Conservation (phyloP, 2,329 filamentous ascomycete genomes). For the Alternaria ethzedia region DNA sequence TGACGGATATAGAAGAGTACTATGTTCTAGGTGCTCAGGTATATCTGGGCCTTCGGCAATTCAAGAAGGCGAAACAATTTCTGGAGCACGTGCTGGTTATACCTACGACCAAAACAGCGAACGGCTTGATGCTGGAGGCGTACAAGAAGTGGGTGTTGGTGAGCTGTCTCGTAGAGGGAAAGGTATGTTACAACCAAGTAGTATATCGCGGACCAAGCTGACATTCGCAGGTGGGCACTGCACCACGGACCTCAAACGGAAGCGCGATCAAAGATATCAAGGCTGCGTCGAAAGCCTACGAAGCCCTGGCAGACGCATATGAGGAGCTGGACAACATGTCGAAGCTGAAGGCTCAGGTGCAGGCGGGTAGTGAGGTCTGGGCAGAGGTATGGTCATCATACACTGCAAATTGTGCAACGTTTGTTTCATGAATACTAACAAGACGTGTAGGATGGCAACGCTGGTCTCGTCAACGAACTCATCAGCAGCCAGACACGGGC, state of each 20-base stretch:
- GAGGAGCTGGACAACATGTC: slow-evolving; percentile 54
- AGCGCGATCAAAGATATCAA: slow-evolving; percentile 64
- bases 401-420: slow-evolving; percentile 7
- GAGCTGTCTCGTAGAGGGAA: slow-evolving; percentile 73
- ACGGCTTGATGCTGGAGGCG: slow-evolving; percentile 82
- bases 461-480: slow-evolving; percentile 72
- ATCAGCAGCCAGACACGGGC: slow-evolving; percentile 74
- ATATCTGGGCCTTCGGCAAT: slow-evolving; percentile 54
- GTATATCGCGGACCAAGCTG: background rate
- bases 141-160: slow-evolving; percentile 92
- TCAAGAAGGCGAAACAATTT: slow-evolving; percentile 53
- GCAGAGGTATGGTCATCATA: slow-evolving; percentile 53
- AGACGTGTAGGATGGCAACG: slow-evolving; percentile 68
- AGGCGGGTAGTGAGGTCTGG: slow-evolving; percentile 67
- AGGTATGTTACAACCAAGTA: slow-evolving; percentile 47
- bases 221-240: slow-evolving; percentile 50
- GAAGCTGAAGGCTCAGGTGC: slow-evolving; percentile 69
- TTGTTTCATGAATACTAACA: slow-evolving; percentile 27
- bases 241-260: slow-evolving; percentile 64
- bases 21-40: slow-evolving; percentile 59
- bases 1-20: slow-evolving; percentile 60
- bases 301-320: slow-evolving; percentile 73
- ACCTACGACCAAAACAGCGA: slow-evolving; percentile 70
- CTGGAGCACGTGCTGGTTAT: slow-evolving; percentile 62
- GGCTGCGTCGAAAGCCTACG: slow-evolving; percentile 71